phyloP scores from a whole-genome alignment of 2,329 filamentous ascomycete genomes.

The Aspergillus proliferans region DNA sequence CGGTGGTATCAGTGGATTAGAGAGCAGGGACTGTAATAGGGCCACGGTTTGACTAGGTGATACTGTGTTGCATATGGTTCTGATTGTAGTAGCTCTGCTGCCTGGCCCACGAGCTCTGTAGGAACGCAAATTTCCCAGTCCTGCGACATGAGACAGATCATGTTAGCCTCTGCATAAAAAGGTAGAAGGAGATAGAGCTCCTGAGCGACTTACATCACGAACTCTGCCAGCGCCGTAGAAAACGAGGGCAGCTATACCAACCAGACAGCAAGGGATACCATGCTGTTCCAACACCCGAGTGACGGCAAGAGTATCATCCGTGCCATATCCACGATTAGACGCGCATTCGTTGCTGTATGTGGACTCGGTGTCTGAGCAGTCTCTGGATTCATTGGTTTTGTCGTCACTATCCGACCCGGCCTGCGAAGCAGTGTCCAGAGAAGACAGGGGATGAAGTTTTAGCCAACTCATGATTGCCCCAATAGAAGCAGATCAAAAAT shows the following conservation, averaged over 20 bases:
- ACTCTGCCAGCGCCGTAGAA: constrained; percentile 22
- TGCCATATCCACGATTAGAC: constrained; percentile 15
- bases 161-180: constrained; percentile 3
- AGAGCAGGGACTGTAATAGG: constrained; percentile 16
- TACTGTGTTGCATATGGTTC: constrained; percentile 15
- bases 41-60: constrained; percentile 16
- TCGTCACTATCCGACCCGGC: constrained; percentile 4
- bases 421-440: constrained; percentile 7
- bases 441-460: constrained; percentile 9
- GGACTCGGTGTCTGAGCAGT: constrained; percentile 9
- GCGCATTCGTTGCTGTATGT: constrained; percentile 9
- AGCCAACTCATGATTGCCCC: constrained; percentile 10
- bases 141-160: constrained; percentile 11
- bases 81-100: constrained; percentile 16
- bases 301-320: constrained; percentile 20
- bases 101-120: constrained; percentile 17
- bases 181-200: constrained; percentile 1
- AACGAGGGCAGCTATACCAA: constrained; percentile 22
- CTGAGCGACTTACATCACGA: constrained; percentile 17
- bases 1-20: constrained; percentile 22
- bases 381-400: constrained; percentile 6
- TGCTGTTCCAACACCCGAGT: constrained; percentile 20
- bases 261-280: constrained; percentile 24
- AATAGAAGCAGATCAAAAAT: constrained; percentile 6
- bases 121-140: constrained; percentile 24